Evolutionary conservation across 116 monocot genomes (phyloP).

Genomic region (Iris pallida): DNA sequence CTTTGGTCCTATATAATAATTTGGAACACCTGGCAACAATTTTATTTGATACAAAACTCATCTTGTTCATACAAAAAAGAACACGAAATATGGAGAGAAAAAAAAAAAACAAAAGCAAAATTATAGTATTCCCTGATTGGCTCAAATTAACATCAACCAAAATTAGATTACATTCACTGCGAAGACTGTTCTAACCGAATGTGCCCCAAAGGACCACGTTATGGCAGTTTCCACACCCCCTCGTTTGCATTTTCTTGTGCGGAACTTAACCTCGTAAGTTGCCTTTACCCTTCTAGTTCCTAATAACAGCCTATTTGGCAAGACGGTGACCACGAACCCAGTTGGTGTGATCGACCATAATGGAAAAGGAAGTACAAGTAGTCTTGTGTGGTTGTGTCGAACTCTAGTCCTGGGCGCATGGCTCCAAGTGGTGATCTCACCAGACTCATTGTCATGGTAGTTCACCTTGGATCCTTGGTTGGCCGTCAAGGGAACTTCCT

Average conservation of each 20-base stretch:
- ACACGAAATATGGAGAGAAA: too few relatives aligned
- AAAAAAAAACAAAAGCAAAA: too few relatives aligned
- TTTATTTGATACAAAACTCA: too few relatives aligned
- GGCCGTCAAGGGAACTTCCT: slow-evolving; percentile 47
- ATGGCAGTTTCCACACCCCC: slow-evolving; percentile 65
- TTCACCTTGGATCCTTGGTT: slow-evolving; percentile 41
- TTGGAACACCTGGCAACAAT: too few relatives aligned
- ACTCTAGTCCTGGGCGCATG: slow-evolving; percentile 81
- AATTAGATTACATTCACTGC: slow-evolving; percentile 49
- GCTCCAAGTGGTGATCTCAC: slow-evolving; percentile 83
- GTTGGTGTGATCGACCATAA: slow-evolving; percentile 66
- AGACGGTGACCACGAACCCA: slow-evolving; percentile 53
- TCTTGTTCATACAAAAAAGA: too few relatives aligned
- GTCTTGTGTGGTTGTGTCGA: slow-evolving; percentile 54
- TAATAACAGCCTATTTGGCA: slow-evolving; percentile 57
- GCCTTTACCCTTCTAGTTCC: slow-evolving; percentile 33
- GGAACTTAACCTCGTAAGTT: slow-evolving; percentile 60
- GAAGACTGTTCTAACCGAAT: slow-evolving; percentile 54
- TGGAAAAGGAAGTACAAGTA: slow-evolving; percentile 77
- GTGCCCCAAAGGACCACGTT: slow-evolving; percentile 70
- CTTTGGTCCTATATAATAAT: too few relatives aligned
- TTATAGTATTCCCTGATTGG: too few relatives aligned
- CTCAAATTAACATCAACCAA: too few relatives aligned
- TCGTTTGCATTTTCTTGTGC: slow-evolving; percentile 26
- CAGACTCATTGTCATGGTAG: slow-evolving; percentile 78